Conservation (phyloP, 345 rosid species). For the Hibiscus mutabilis region DNA sequence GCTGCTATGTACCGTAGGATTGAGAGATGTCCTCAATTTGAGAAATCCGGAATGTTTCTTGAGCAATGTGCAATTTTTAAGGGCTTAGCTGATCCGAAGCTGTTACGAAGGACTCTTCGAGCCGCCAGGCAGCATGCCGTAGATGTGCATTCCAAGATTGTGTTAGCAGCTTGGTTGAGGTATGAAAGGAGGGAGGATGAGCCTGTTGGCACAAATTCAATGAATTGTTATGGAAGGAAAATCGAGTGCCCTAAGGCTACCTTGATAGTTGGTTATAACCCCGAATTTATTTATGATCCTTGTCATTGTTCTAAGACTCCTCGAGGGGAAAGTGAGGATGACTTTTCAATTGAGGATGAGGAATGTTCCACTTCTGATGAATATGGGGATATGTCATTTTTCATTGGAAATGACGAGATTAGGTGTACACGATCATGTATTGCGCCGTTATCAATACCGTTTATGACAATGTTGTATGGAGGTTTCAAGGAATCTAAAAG, state of each 20-base stretch:
- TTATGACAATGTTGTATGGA: constrained; percentile 73
- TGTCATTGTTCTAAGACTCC: constrained; percentile 50
- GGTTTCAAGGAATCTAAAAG: constrained; percentile 58
- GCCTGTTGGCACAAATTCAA: constrained; percentile 54
- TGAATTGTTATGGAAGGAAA: constrained; percentile 82
- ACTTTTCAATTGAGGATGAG: constrained; percentile 21
- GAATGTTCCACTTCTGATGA: constrained; percentile 70
- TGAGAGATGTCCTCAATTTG: constrained; percentile 40
- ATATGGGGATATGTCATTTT: constrained; percentile 62
- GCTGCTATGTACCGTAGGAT: constrained; percentile 53
- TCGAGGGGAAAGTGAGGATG: constrained; percentile 25
- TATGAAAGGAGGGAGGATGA: constrained; percentile 95
- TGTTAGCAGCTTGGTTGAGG: constrained; percentile 78
- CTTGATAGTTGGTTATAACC: constrained; percentile 60
- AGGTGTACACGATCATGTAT: constrained; percentile 58
- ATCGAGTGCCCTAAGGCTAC: constrained; percentile 80
- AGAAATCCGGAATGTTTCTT: constrained; percentile 49
- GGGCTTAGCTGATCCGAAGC: constrained; percentile 65
- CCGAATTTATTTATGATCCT: constrained; percentile 55
- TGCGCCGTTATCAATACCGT: constrained; percentile 70
- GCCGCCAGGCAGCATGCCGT: constrained; percentile 68
- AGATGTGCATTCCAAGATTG: constrained; percentile 74
- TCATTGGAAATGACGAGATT: constrained; percentile 70
- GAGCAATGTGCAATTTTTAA: constrained; percentile 70
- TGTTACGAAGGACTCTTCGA: constrained; percentile 69